Percentiles rank a stretch among this genome's conserved stretches.
These are phyloP conservation scores for Prunus kanzakura DNA, from an alignment of 306 rosid species.

Conservation along the genomic window DNA sequence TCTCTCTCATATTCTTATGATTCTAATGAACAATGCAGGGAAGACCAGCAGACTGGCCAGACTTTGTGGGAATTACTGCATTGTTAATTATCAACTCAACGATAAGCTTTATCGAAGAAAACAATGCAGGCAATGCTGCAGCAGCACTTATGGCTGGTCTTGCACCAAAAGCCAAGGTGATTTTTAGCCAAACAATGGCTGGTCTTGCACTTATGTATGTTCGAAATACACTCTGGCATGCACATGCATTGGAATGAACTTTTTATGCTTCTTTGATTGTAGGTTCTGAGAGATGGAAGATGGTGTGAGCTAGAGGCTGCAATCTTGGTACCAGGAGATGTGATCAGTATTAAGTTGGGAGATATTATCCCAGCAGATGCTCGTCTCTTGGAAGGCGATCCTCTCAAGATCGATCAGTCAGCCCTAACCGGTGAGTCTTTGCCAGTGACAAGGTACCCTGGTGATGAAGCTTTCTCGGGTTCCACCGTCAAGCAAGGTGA, in stretches of 20 bases:
- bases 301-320: conserved; percentile 86
- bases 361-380: conserved; percentile 90
- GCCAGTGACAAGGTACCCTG: conserved; percentile 53
- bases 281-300: conserved; percentile 82
- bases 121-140: conserved; percentile 96
- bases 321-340: conserved; percentile 80
- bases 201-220: no score
- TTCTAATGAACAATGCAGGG: conserved; percentile 44
- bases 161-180: conserved; percentile 86
- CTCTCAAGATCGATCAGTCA: conserved; percentile 81
- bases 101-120: conserved; percentile 85
- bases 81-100: conserved; percentile 78
- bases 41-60: conserved; percentile 87
- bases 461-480: conserved; percentile 82
- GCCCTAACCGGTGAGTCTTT: conserved; percentile 90
- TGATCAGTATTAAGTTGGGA: conserved; percentile 77
- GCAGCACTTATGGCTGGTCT: conserved; percentile 96
- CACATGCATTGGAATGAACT: background rate
- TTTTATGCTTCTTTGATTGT: background rate
- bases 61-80: conserved; percentile 63
- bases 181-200: background rate
- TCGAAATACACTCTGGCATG: background rate
- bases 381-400: conserved; percentile 80
- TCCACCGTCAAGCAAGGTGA: conserved; percentile 95
- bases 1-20: background rate